Percentiles rank a stretch among this genome's conserved stretches.
phyloP scores from a whole-genome alignment of 139 green algal genomes.

The Micromonas pusilla region DNA sequence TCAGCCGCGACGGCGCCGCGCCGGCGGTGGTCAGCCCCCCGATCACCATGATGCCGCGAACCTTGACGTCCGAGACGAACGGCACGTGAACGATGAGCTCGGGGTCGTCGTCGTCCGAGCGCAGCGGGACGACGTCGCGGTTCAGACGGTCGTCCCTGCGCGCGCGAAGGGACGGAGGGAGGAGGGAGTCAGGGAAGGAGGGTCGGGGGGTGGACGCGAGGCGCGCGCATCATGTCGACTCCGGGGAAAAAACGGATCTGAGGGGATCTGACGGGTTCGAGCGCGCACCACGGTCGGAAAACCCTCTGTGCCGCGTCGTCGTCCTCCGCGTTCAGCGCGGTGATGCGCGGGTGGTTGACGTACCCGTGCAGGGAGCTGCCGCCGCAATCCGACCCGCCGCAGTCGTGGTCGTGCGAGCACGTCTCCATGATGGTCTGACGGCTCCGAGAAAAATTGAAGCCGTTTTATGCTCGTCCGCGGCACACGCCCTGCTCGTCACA shows the following conservation, averaged over 20 bases:
- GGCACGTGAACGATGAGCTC: conserved; percentile 40
- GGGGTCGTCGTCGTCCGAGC: conserved; percentile 38
- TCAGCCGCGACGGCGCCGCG: conserved; percentile 10
- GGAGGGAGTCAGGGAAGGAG: background rate
- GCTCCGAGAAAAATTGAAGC: too few relatives aligned
- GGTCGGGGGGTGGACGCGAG: background rate
- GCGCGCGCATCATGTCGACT: too few relatives aligned
- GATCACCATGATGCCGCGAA: conserved; percentile 29
- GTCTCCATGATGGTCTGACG: background rate
- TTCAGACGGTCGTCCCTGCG: background rate
- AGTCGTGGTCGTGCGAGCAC: conserved; percentile 42
- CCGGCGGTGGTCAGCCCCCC: conserved; percentile 30
- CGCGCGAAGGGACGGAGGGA: background rate
- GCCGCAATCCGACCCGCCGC: conserved; percentile 31
- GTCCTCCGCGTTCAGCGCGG: background rate
- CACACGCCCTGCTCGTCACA: too few relatives aligned
- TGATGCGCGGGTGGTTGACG: conserved; percentile 26
- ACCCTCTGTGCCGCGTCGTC: background rate
- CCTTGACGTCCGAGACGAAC: conserved; percentile 41
- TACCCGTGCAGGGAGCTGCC: conserved; percentile 28
- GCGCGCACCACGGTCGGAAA: conserved; percentile 1
- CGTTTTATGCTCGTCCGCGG: background rate
- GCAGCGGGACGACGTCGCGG: background rate
- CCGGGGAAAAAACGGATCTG: too few relatives aligned
- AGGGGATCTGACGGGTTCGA: background rate